phyloP scores from a whole-genome alignment of 208 protist species.

The Acanthamoeba castellanii region DNA sequence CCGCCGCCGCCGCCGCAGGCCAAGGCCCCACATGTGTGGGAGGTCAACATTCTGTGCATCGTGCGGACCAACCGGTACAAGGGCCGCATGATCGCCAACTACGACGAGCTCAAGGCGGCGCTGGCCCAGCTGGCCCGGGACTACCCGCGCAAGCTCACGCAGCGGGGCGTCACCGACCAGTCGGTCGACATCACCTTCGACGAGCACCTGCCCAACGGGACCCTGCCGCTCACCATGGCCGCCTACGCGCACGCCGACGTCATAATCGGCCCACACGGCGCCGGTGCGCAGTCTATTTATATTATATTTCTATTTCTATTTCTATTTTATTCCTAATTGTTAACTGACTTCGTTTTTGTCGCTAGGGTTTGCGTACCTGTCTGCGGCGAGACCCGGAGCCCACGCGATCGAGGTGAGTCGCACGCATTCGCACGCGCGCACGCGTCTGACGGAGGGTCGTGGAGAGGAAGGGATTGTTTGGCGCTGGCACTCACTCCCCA shows the following conservation, averaged over 20 bases:
- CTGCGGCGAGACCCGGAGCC: neutral
- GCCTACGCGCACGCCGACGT: constrained; percentile 29
- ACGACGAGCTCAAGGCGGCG: neutral
- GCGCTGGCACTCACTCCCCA: neutral
- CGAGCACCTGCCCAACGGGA: constrained; percentile 14
- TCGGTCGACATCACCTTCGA: neutral
- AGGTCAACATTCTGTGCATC: constrained; percentile 18
- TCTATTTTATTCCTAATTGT: neutral
- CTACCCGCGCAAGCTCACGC: neutral
- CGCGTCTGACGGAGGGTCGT: neutral
- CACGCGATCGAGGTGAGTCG: neutral
- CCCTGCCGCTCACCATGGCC: neutral
- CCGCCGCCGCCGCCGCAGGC: neutral
- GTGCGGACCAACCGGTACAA: constrained; percentile 3
- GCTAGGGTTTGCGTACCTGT: neutral
- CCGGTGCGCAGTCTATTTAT: neutral
- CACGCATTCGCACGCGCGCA: neutral
- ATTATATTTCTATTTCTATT: neutral
- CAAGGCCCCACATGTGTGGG: neutral
- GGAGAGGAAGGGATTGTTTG: neutral
- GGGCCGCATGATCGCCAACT: neutral
- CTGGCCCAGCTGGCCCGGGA: neutral
- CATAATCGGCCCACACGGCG: constrained; percentile 1
- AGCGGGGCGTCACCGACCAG: neutral
- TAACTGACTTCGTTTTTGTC: too few species aligned